Base-by-base conservation (phyloP, 169 alveolate genomes). In the Besnoitia besnoiti region DNA sequence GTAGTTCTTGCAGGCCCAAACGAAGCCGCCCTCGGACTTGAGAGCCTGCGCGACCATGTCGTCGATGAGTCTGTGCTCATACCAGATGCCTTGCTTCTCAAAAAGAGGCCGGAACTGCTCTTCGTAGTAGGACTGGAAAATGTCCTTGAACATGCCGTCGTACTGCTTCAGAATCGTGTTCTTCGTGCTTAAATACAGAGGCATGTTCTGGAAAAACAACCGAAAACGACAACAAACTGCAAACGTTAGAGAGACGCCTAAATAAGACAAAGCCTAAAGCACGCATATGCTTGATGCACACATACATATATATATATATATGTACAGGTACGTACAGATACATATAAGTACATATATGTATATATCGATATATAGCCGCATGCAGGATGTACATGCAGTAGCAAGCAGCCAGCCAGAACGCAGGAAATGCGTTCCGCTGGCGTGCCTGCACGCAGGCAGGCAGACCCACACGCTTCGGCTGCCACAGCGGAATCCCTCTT, bases 1-100 rank as follows among this genome's bases (percentile, higher is more conserved):
- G 95, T 98, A 98, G 96, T 98, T 98, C 96, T 98, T 98, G 96
- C 99, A 98, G n/a, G 99, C 99, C 99, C 99, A 98, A 49, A 98
- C 99, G 94, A 98, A 98, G 62, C 99, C 99, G 40, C 99, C 99
- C 51, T 96, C 97, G 7, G 98, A 95, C 97, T 98, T 98, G 59
- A 98, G 93, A 40, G 98, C 98, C 92, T 97, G 98, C 50, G 99
- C 99, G 27, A 98, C 99, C 99, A 98, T 98, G 90, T 98, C 99
- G 92, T 98, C 99, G 89, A 98, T 98, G n/a, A 98, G 97, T 90
- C 99, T 97, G 94, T 98, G 99, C 95, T 98, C 99, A 93, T 94
- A 97, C 94, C 95, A 95, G 14, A 98, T 91, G 82, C 97, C 98
- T 90, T 95, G 91, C 61, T 95, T 96, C 85, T 97, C 98, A 91